A percentile compares a stretch with the other conserved stretches of the same genome.
Evolutionary conservation across 495 filamentous ascomycete genomes (phyloP).

Genomic region (Penicillium dipodomyicola): DNA sequence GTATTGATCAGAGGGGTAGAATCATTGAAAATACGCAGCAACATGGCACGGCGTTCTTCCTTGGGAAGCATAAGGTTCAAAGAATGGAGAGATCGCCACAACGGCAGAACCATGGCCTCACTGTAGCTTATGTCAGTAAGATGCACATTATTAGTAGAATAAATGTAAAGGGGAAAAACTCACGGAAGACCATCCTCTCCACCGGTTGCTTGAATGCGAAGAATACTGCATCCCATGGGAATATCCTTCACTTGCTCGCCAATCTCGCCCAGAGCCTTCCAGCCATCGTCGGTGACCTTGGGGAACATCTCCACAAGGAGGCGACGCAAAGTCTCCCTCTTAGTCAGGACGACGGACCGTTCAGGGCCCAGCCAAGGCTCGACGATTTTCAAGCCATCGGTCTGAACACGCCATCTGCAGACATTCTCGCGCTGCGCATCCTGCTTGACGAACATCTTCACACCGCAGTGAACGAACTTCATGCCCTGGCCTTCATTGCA

Average conservation of each 20-base stretch:
- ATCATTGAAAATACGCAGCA: slow-evolving; percentile 87
- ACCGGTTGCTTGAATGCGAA: slow-evolving; percentile 71
- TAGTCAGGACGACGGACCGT: slow-evolving; percentile 68
- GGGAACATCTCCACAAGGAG: slow-evolving; percentile 95
- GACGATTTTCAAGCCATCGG: slow-evolving; percentile 82
- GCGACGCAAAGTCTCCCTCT: slow-evolving; percentile 70
- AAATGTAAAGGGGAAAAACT: slow-evolving; percentile 18
- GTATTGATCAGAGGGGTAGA: slow-evolving; percentile 60
- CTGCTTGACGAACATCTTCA: slow-evolving; percentile 98
- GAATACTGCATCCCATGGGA: slow-evolving; percentile 86
- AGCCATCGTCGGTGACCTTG: slow-evolving; percentile 64
- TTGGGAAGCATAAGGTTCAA: slow-evolving; percentile 97
- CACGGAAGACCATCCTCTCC: slow-evolving; percentile 67
- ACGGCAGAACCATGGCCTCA: slow-evolving; percentile 80
- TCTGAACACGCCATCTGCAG: slow-evolving; percentile 93
- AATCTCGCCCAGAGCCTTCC: slow-evolving; percentile 80
- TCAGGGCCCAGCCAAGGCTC: slow-evolving; percentile 82
- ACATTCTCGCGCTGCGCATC: slow-evolving; percentile 80
- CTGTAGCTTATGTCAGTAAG: slow-evolving; percentile 32
- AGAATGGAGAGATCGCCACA: slow-evolving; percentile 85
- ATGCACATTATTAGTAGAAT: not conserved
- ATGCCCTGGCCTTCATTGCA: slow-evolving; percentile 84
- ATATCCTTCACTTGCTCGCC: slow-evolving; percentile 77
- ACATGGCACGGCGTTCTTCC: slow-evolving; percentile 89
- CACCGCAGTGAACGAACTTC: slow-evolving; percentile 93